Percentiles rank a stretch among this genome's conserved stretches.
Evolutionary conservation across 1,284 basidiomycete genomes (phyloP).

Genomic region (Rhodotorula sp.): DNA sequence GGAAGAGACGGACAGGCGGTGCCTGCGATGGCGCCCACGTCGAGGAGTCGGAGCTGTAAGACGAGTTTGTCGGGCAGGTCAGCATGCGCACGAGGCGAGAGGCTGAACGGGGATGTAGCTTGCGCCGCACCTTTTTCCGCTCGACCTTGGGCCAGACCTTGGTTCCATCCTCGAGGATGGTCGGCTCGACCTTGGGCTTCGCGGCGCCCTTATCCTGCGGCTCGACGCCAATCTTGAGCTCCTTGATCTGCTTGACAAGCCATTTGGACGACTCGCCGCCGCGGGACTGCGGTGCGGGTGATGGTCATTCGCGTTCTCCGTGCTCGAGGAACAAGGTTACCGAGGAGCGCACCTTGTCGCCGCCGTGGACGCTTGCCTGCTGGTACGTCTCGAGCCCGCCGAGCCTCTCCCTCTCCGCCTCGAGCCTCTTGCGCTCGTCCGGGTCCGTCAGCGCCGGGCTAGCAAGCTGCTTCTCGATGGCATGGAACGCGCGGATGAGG

Average conservation of each 20-base stretch:
- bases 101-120: slow-evolving; percentile 21
- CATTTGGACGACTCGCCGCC: slow-evolving; percentile 47
- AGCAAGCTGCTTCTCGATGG: slow-evolving; percentile 45
- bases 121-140: slow-evolving; percentile 27
- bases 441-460: slow-evolving; percentile 31
- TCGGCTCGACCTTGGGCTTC: slow-evolving; percentile 23
- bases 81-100: too few relatives aligned
- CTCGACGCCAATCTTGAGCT: slow-evolving; percentile 38
- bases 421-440: slow-evolving; percentile 29
- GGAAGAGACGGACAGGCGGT: slow-evolving; percentile 19
- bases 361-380: slow-evolving; percentile 44
- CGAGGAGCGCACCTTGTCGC: slow-evolving; percentile 21
- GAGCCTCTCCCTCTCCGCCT: slow-evolving; percentile 33
- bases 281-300: slow-evolving; percentile 3
- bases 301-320: neutral
- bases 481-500: slow-evolving; percentile 45
- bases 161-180: slow-evolving; percentile 31
- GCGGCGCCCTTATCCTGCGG: slow-evolving; percentile 21
- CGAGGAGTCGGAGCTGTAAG: slow-evolving; percentile 48
- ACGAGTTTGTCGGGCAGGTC: too few relatives aligned
- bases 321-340: too few relatives aligned
- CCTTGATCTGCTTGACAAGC: slow-evolving; percentile 42
- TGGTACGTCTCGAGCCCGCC: slow-evolving; percentile 48
- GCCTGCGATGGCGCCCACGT: slow-evolving; percentile 52
- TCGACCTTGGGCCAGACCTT: slow-evolving; percentile 38